phyloP scores from a whole-genome alignment of 176 grass and related monocot genomes.

The Raddia guianensis region DNA sequence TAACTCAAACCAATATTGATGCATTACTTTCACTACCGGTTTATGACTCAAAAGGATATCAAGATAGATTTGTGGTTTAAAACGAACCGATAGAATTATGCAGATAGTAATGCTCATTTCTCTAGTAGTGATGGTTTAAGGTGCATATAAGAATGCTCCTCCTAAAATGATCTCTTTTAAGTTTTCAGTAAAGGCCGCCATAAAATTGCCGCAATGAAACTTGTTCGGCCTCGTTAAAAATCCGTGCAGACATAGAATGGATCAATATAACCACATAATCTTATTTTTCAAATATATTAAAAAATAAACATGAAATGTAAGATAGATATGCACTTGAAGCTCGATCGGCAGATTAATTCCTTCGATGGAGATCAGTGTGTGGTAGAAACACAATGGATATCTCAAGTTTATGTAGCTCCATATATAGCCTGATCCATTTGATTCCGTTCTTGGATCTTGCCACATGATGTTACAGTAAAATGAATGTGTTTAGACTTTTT shows the following conservation, averaged over 20 bases:
- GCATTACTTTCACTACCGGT: too few species aligned
- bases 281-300: neutral
- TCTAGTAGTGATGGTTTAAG: too few species aligned
- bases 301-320: neutral
- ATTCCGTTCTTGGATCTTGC: neutral
- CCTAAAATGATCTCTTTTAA: neutral
- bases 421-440: neutral
- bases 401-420: neutral
- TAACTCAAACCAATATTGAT: too few species aligned
- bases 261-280: neutral
- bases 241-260: neutral
- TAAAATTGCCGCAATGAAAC: neutral
- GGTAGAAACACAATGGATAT: neutral
- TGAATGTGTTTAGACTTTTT: neutral
- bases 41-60: too few species aligned
- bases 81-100: too few species aligned
- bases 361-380: neutral
- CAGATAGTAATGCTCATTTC: too few species aligned
- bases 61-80: too few species aligned
- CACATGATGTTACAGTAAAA: slow-evolving; percentile 18
- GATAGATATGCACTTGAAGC: neutral
- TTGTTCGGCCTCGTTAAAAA: neutral
- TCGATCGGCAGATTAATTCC: neutral
- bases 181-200: neutral
- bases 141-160: neutral